These are phyloP conservation scores for Lentithecium fluviatile DNA, from an alignment of 495 filamentous ascomycete genomes.

Conservation along the genomic window DNA sequence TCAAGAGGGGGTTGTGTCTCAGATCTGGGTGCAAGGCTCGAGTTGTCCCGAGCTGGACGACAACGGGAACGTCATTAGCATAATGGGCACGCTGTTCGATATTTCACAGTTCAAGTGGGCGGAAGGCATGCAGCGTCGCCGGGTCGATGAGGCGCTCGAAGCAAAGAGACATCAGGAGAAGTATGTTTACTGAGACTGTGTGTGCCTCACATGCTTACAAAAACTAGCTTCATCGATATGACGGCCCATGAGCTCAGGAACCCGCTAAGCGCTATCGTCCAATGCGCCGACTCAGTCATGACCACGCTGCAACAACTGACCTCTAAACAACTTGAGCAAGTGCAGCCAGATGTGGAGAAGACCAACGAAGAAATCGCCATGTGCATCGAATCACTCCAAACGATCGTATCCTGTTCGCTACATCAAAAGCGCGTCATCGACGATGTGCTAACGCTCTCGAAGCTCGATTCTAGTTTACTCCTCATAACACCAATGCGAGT, in stretches of 20 bases:
- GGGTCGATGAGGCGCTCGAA: slow-evolving; percentile 7
- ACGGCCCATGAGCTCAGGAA: slow-evolving; percentile 13
- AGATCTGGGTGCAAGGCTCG: slow-evolving; percentile 11
- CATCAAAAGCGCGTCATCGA: slow-evolving; percentile 29
- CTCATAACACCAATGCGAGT: slow-evolving; percentile 15
- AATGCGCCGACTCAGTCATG: slow-evolving; percentile 22
- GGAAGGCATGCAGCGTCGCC: slow-evolving; percentile 1
- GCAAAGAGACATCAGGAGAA: slow-evolving; percentile 14
- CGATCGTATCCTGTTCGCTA: slow-evolving; percentile 19
- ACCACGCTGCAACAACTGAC: slow-evolving; percentile 5
- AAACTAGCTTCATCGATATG: slow-evolving; percentile 19
- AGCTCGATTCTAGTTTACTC: slow-evolving; percentile 26
- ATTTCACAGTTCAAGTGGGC: slow-evolving; percentile 19
- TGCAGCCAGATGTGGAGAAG: not conserved
- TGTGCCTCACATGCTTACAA: not conserved
- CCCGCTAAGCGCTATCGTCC: slow-evolving; percentile 19
- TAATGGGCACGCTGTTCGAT: slow-evolving; percentile 16
- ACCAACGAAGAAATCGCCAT: not conserved
- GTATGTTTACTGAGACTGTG: not conserved
- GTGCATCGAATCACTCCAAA: slow-evolving; percentile 9
- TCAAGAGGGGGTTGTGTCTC: slow-evolving; percentile 5
- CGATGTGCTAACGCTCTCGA: slow-evolving; percentile 25
- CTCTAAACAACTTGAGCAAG: not conserved
- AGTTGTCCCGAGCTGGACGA: slow-evolving; percentile 8
- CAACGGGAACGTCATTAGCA: slow-evolving; percentile 3